phyloP scores from a whole-genome alignment of 345 rosid species.

The Gynandropsis gynandra region DNA sequence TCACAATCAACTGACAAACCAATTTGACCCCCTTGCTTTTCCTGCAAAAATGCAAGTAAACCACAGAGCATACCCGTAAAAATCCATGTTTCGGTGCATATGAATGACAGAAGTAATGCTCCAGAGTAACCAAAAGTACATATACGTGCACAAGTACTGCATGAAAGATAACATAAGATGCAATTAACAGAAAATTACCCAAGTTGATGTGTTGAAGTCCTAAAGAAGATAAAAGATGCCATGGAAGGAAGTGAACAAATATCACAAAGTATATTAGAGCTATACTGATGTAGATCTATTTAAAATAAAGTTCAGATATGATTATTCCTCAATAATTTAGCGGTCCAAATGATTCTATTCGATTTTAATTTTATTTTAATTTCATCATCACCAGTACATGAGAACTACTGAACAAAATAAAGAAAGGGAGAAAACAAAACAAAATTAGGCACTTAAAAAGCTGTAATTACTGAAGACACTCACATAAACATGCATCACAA shows the following conservation, averaged over 20 bases:
- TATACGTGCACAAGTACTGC: neutral
- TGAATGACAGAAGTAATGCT: neutral
- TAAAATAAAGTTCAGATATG: neutral
- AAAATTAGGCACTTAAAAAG: neutral
- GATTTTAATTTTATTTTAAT: neutral
- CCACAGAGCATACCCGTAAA: conserved; percentile 1
- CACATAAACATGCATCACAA: neutral
- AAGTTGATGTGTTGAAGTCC: too few species aligned
- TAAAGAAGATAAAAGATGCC: too few species aligned
- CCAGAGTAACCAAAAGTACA: conserved; percentile 2
- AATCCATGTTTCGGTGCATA: conserved; percentile 3
- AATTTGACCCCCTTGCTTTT: conserved; percentile 67
- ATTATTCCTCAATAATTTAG: neutral
- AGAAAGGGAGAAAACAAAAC: neutral
- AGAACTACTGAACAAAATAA: neutral
- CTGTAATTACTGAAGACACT: neutral
- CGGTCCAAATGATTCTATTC: neutral
- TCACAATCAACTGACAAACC: conserved; percentile 62
- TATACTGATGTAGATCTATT: too few species aligned
- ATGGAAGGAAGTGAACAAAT: too few species aligned
- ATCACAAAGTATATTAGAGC: too few species aligned
- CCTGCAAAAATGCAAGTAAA: conserved; percentile 32
- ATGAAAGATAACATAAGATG: neutral
- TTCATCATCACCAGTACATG: neutral
- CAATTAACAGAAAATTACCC: neutral